phyloP scores from a whole-genome alignment of 139 green algal genomes.

The Chlamydomonas sp. region DNA sequence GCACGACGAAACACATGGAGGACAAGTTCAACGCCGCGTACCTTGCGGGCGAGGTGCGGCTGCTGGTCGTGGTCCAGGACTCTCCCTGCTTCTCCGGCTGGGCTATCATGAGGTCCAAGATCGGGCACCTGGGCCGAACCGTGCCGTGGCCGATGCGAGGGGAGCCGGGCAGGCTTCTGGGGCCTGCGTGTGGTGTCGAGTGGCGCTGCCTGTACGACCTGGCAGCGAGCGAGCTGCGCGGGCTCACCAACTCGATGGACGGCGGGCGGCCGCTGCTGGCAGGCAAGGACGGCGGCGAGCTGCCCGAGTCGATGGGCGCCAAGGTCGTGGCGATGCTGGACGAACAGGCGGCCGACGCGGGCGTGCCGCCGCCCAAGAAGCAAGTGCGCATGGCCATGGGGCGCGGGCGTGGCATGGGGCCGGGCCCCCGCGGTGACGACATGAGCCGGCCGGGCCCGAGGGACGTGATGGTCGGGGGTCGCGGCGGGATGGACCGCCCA shows the following conservation, averaged over 20 bases:
- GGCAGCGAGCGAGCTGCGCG: constrained; percentile 25
- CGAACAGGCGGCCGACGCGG: constrained; percentile 25
- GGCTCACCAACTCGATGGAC: constrained; percentile 59
- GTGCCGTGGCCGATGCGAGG: constrained; percentile 33
- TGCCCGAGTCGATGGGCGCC: constrained; percentile 48
- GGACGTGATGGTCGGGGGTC: background rate
- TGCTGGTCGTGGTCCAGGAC: constrained; percentile 65
- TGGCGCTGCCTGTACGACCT: constrained; percentile 52
- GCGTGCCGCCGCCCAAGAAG: constrained; percentile 18
- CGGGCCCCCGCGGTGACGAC: background rate
- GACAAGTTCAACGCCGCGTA: constrained; percentile 59
- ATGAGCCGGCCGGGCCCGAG: background rate
- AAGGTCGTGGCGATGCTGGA: constrained; percentile 51
- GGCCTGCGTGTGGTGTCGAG: constrained; percentile 51
- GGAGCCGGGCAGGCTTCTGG: constrained; percentile 24
- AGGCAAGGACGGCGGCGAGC: constrained; percentile 57
- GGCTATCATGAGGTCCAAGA: constrained; percentile 46
- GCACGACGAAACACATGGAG: constrained; percentile 65
- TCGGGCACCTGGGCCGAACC: constrained; percentile 19
- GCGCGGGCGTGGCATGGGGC: background rate
- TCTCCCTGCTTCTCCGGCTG: constrained; percentile 66
- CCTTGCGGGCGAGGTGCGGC: constrained; percentile 32
- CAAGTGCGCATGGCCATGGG: constrained; percentile 9
- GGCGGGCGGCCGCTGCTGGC: constrained; percentile 54
- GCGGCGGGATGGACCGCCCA: too few species aligned